These are phyloP conservation scores for Chlorella sp. DNA, from an alignment of 139 green algal genomes.

Conservation along the genomic window DNA sequence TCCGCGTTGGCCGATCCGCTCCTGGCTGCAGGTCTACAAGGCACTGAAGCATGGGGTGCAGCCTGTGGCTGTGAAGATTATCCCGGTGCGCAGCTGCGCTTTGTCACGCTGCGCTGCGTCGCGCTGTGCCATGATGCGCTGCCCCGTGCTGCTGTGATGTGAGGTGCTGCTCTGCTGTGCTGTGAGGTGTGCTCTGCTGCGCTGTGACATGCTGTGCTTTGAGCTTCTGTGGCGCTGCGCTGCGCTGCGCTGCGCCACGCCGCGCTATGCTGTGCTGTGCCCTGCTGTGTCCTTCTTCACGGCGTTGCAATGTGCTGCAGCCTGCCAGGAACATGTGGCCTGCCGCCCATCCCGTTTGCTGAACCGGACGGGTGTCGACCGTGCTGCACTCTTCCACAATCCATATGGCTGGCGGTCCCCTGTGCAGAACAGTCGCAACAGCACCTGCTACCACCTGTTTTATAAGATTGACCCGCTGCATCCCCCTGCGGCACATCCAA, in stretches of 20 bases:
- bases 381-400: no score
- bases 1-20: no score
- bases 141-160: no score
- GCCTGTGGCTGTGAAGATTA: constrained; percentile 37
- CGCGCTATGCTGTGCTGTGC: background rate
- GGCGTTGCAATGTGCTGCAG: background rate
- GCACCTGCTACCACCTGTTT: no score
- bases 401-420: no score
- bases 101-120: no score
- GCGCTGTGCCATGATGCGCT: background rate
- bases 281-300: no score
- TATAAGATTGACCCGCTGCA: no score
- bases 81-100: background rate
- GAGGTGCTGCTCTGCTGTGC: no score
- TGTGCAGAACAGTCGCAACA: background rate
- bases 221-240: no score
- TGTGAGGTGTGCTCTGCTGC: background rate
- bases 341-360: background rate
- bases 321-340: background rate
- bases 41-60: constrained; percentile 49
- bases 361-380: no score
- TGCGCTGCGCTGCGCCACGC: background rate
- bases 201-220: background rate
- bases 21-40: constrained; percentile 53
- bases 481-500: no score